These are phyloP conservation scores for Ogataea siamensis DNA, from an alignment of 805 yeast genomes.

Conservation along the genomic window DNA sequence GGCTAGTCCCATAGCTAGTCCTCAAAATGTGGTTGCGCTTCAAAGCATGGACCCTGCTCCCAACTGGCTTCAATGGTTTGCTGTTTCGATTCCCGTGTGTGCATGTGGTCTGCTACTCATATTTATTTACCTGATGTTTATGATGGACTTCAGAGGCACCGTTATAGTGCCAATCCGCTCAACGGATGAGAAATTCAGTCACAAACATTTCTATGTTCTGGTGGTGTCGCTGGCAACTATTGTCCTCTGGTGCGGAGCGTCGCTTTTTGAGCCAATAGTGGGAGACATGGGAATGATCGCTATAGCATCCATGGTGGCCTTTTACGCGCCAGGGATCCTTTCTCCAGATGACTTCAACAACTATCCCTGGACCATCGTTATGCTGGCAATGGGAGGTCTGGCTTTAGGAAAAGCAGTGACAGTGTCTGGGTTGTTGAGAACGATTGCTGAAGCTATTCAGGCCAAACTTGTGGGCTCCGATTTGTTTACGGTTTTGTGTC, in stretches of 20 bases:
- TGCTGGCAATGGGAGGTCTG: slow-evolving; percentile 97
- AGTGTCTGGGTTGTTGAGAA: slow-evolving; percentile 78
- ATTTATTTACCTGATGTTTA: slow-evolving; percentile 69
- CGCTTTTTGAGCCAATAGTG: slow-evolving; percentile 63
- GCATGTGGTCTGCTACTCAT: slow-evolving; percentile 58
- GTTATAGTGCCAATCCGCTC: slow-evolving; percentile 60
- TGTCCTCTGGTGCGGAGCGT: slow-evolving; percentile 85
- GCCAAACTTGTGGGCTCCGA: slow-evolving; percentile 62
- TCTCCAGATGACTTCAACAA: slow-evolving; percentile 91
- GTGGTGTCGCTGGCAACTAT: slow-evolving; percentile 70
- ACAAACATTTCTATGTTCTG: slow-evolving; percentile 73
- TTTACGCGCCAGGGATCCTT: slow-evolving; percentile 87
- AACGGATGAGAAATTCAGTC: slow-evolving; percentile 63
- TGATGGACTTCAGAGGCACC: slow-evolving; percentile 49
- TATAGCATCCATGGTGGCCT: slow-evolving; percentile 81
- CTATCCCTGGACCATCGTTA: slow-evolving; percentile 94
- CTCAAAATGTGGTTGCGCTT: slow-evolving; percentile 90
- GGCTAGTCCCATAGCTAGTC: slow-evolving; percentile 97
- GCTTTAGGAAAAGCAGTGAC: slow-evolving; percentile 95
- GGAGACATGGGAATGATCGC: slow-evolving; percentile 99
- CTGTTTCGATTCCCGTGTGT: slow-evolving; percentile 80
- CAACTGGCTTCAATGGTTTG: slow-evolving; percentile 93
- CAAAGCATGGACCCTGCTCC: slow-evolving; percentile 83
- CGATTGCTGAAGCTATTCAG: slow-evolving; percentile 74
- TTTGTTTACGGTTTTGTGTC: slow-evolving; percentile 66